Evolutionary conservation across 345 rosid genomes (phyloP), one percentile per base, ranked within the genome.

Genomic region (Anacardium occidentale): DNA sequence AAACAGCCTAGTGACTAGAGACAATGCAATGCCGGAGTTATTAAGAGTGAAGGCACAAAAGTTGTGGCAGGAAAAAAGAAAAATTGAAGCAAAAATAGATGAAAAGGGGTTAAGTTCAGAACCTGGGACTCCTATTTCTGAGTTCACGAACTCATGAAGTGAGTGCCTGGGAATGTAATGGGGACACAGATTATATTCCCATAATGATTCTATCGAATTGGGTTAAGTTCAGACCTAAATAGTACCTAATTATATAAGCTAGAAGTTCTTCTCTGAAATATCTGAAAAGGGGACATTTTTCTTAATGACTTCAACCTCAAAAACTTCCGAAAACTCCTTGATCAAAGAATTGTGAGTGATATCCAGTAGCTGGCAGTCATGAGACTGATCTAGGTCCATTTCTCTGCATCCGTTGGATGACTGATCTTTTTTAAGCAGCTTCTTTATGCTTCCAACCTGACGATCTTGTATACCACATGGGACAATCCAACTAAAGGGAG

Each of bases 401-500:
- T 69, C 56, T 22, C 29, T 40, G 14, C 32, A 32, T 21, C n/a
- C 66, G 45, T 24, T 58, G 12, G 63, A 66, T 14, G 44, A 21
- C 60, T 62, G 62, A 18, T 54, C 22, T 75, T 81, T 80, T 69
- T 76, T 66, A 9, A 84, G 74, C 78, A 90, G 76, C 18, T 75
- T 71, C 77, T 83, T 86, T 26, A 91, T 71, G 79, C 86, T 93
- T 79, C 94, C 94, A 6, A 93, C 94, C 32, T 70, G 75, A 18
- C 86, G 85, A 76, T 90, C 81, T 72, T 71, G 84, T 76, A 93
- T 86, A 58, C 97, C 96, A 65, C 97, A 93, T 0, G 94, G 97
- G 48, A 88, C 86, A 73, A 93, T 93, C 76, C 83, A 84, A 44
- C 72, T 65, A 34, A 91, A 93, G 0, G 97, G 94, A 32, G 85